A percentile compares a stretch with the other conserved stretches of the same genome.
These are phyloP conservation scores for Fallopia convolvulus DNA, from an alignment of 148 eudicot species.

Conservation along the genomic window DNA sequence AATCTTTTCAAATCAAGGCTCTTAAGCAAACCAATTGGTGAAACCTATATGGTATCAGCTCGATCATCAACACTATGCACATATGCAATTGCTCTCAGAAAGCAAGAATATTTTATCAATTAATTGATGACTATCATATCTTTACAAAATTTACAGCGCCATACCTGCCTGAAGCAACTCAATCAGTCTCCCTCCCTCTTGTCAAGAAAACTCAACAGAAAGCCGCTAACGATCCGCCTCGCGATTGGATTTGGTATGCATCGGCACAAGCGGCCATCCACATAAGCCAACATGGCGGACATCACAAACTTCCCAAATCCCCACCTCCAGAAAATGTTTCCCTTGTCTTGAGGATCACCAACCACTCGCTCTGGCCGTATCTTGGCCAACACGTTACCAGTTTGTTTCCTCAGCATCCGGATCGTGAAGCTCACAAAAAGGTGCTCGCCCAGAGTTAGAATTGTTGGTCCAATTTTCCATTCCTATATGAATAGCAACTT, in stretches of 20 bases:
- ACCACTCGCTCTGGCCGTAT: slow-evolving; percentile 29
- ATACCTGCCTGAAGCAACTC: background rate
- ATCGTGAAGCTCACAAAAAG: slow-evolving; percentile 92
- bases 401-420: slow-evolving; percentile 65
- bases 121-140: background rate
- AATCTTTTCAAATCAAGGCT: no score
- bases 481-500: slow-evolving; percentile 36
- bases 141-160: background rate
- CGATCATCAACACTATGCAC: no score
- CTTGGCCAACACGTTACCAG: slow-evolving; percentile 34
- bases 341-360: slow-evolving; percentile 20
- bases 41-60: no score
- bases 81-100: no score
- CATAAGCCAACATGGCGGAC: slow-evolving; percentile 78
- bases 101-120: no score
- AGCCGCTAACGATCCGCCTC: slow-evolving; percentile 93
- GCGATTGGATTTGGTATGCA: slow-evolving; percentile 81
- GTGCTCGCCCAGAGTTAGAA: slow-evolving; percentile 84
- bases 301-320: slow-evolving; percentile 74
- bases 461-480: slow-evolving; percentile 85
- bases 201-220: slow-evolving; percentile 79
- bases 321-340: slow-evolving; percentile 52
- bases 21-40: no score
- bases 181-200: slow-evolving; percentile 31
- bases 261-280: slow-evolving; percentile 92